Evolutionary conservation across 306 rosid species (phyloP).

Genomic region (Cyclanthera cordifolia): DNA sequence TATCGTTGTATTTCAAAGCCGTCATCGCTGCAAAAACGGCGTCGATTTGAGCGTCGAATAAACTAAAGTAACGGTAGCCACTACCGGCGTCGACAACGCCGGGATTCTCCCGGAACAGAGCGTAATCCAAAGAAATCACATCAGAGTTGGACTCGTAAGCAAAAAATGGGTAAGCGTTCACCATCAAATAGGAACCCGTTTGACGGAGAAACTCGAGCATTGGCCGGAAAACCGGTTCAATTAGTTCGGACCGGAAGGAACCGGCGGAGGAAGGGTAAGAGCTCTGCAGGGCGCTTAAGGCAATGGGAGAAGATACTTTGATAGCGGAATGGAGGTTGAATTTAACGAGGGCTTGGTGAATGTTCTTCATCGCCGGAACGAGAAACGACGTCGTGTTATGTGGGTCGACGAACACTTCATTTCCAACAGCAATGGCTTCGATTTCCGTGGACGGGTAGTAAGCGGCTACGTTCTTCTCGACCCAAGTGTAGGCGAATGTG

Average conservation of each 20-base stretch:
- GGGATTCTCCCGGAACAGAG: conserved; percentile 62
- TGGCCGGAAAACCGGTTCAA: conserved; percentile 55
- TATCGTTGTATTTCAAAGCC: conserved; percentile 57
- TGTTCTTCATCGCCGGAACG: conserved; percentile 78
- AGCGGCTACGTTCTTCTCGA: conserved; percentile 53
- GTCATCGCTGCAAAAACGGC: conserved; percentile 81
- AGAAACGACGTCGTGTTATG: conserved; percentile 56
- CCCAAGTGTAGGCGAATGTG: conserved; percentile 68
- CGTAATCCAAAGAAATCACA: conserved; percentile 75
- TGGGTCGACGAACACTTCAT: conserved; percentile 85
- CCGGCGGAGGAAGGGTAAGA: conserved; percentile 88
- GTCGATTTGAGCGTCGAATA: conserved; percentile 91
- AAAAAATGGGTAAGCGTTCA: conserved; percentile 83
- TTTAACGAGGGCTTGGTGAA: conserved; percentile 54
- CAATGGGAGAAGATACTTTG: conserved; percentile 84
- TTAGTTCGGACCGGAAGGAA: conserved; percentile 66
- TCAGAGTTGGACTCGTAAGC: conserved; percentile 86
- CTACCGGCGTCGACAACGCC: conserved; percentile 76
- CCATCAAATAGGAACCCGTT: conserved; percentile 82
- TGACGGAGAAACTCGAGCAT: conserved; percentile 60
- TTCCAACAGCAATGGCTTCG: conserved; percentile 93
- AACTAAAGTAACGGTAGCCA: conserved; percentile 53
- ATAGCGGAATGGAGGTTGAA: conserved; percentile 41
- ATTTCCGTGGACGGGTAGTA: conserved; percentile 68
- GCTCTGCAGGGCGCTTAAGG: conserved; percentile 64